Evolutionary conservation across 345 rosid species (phyloP), one percentile per base, ranked within the genome.

Genomic region (Gossypium stocksii): DNA sequence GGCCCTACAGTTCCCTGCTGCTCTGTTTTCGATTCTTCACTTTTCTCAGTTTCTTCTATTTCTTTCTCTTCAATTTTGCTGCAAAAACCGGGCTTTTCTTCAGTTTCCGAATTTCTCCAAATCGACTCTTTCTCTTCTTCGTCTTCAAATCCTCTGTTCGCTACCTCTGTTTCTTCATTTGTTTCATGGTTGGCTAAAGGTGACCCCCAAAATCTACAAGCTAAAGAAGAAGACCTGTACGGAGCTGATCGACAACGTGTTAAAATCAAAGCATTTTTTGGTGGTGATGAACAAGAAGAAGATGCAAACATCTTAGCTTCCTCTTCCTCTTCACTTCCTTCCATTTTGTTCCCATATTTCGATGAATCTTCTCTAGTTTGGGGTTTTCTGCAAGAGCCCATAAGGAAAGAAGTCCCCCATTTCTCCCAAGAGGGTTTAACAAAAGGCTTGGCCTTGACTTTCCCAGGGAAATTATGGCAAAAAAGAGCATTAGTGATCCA

Each of bases 211-310:
- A 91, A 91, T 79, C 81, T 88, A 76, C 80, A 43, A 54, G 94
- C 98, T 46, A 93, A 74, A 45, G 98, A 93, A 0, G 94, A 94
- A 1, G 94, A 88, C 69, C 94, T 74, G 74, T 88, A 89, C 15
- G 97, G 97, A 2, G 93, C 97, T 76, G 98, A 94, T 89, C 94
- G 88, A 77, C 93, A 85, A 64, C 94, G 86, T 9, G 92, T 92
- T 65, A 94, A 78, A n/a, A 85, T 54, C 7, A 94, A 62, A 7
- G 97, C 97, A 63, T 89, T 89, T 77, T 77, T 89, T 43, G 98
- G 98, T 49, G 98, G 94, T 41, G 93, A 74, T 22, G 71, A 51
- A 14, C 76, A 69, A 63, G 82, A 57, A 9, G 97, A 80, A 13
- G 97, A 81, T 51, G 74, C 80, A 19, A 72, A 77, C 45, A 82